Conservation (phyloP, 2,329 filamentous ascomycete genomes). For the Pestalotiopsis sp. region DNA sequence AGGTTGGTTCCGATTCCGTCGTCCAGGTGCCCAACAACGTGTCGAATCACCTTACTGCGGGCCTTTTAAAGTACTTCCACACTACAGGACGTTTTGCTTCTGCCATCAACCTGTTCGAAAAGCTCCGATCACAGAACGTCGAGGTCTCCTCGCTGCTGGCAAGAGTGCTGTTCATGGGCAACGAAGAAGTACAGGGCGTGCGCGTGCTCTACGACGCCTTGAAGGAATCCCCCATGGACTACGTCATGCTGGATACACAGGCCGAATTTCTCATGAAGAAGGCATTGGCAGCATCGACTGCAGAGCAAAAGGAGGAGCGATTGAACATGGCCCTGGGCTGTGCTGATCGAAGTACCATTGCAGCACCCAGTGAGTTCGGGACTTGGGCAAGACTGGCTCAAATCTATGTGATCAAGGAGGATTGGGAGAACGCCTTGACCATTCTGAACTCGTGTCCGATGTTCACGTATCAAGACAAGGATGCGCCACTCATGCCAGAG, state of each 20-base stretch:
- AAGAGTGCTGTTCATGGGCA: conserved; percentile 88
- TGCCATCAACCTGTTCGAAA: conserved; percentile 96
- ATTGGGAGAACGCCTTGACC: conserved; percentile 93
- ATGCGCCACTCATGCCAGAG: conserved; percentile 91
- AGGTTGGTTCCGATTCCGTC: conserved; percentile 92
- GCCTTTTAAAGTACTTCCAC: conserved; percentile 89
- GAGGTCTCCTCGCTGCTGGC: conserved; percentile 93
- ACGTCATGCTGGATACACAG: conserved; percentile 92
- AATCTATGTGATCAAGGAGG: conserved; percentile 89
- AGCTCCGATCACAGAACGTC: conserved; percentile 83
- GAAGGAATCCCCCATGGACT: conserved; percentile 94
- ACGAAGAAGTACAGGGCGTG: conserved; percentile 96
- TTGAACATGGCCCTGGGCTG: conserved; percentile 87
- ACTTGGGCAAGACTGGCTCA: conserved; percentile 95
- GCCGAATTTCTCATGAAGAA: conserved; percentile 90
- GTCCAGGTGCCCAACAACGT: conserved; percentile 97
- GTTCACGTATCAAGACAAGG: conserved; percentile 99
- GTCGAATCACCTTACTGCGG: conserved; percentile 92
- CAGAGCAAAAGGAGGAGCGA: conserved; percentile 63
- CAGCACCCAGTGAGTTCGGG: conserved; percentile 93
- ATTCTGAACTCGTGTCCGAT: conserved; percentile 98
- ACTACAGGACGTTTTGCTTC: conserved; percentile 94
- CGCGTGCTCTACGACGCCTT: conserved; percentile 84
- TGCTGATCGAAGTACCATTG: conserved; percentile 91
- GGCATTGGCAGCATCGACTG: conserved; percentile 55